Base-by-base conservation (phyloP, 306 rosid genomes). In the Quercus parvula region DNA sequence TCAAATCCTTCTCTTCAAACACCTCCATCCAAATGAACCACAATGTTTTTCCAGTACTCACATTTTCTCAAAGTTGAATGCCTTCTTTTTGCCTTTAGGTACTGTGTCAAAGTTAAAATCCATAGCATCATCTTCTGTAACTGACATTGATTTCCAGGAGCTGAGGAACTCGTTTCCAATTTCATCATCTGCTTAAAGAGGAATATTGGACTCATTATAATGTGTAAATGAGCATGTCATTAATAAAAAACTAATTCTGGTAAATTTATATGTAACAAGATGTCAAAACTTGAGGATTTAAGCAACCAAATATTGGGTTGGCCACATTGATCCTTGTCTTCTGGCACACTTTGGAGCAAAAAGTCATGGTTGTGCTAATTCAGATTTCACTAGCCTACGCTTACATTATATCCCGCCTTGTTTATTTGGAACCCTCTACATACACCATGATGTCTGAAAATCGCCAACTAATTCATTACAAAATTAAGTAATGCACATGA, bases 131-230 rank as follows among this genome's bases (percentile, higher is more conserved):
- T 91, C 99, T 72, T 92, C 89, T 77, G 86, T 80, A 84, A 88
- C 85, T 71, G 98, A 89, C 82, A 92, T 85, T 83, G 99, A 83
- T 79, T 91, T 95, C 99, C 99, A 92, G 87, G 99, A 91, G 82
- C 83, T 77, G 80, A 91, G 93, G 83, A 92, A 95, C 35, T 85
- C 92, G 51, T 88, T 90, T 70, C 90, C 92, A 31, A 92, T 84
- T n/a, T 86, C 97, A 51, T 81, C 91, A 83, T 89, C 99, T 95
- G 87, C 80, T 75, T 75, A 71, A 81, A 85, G 69, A 79, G 66
- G 25, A 61, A 41, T 2, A 63, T 28, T 33, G 20, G 44, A 44
- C 80, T 78, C 8, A 19, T 62, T 7, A 77, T 64, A 41, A 74
- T 64, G 67, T 18, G 56, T 66, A 64, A 41, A 74, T 64, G 67